Percentiles rank a stretch among this genome's conserved stretches.
Conservation (phyloP, 2,329 filamentous ascomycete genomes). For the Thelonectria olida region DNA sequence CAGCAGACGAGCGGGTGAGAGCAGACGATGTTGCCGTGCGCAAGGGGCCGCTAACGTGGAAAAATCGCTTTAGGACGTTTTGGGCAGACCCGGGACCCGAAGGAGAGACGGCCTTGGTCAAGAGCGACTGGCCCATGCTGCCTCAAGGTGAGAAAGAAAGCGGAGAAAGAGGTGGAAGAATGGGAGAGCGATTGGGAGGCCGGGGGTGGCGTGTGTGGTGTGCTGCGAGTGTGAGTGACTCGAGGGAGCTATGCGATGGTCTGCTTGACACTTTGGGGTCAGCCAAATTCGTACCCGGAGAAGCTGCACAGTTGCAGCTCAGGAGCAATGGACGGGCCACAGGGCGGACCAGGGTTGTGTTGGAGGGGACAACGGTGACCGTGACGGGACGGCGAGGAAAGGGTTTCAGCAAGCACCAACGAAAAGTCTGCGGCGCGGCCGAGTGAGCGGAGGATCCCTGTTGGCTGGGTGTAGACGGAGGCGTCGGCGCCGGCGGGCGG, state of each 20-base stretch:
- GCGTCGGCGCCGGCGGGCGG: conserved; percentile 29
- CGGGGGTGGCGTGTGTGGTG: conserved; percentile 26
- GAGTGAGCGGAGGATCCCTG: conserved; percentile 37
- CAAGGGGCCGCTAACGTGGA: conserved; percentile 44
- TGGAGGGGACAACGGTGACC: conserved; percentile 18
- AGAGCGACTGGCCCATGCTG: conserved; percentile 40
- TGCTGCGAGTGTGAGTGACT: not conserved
- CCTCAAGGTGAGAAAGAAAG: conserved; percentile 24
- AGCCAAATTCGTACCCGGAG: conserved; percentile 18
- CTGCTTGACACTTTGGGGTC: conserved; percentile 19
- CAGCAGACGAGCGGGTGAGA: conserved; percentile 28
- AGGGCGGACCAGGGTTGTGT: conserved; percentile 19
- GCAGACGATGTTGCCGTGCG: conserved; percentile 39
- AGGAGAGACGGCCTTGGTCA: conserved; percentile 39
- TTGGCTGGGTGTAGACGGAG: conserved; percentile 31
- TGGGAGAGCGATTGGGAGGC: conserved; percentile 30
- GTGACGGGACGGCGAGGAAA: conserved; percentile 16
- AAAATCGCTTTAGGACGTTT: conserved; percentile 47
- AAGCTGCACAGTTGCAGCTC: conserved; percentile 2
- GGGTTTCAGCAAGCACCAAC: conserved; percentile 21
- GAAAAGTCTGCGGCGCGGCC: conserved; percentile 37
- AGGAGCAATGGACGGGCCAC: conserved; percentile 22
- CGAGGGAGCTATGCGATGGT: not conserved
- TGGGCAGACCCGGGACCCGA: conserved; percentile 40
- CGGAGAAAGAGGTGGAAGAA: conserved; percentile 33